Evolutionary conservation across 169 alveolate genomes (phyloP).

Genomic region (Pseudocohnilembus persalinus): DNA sequence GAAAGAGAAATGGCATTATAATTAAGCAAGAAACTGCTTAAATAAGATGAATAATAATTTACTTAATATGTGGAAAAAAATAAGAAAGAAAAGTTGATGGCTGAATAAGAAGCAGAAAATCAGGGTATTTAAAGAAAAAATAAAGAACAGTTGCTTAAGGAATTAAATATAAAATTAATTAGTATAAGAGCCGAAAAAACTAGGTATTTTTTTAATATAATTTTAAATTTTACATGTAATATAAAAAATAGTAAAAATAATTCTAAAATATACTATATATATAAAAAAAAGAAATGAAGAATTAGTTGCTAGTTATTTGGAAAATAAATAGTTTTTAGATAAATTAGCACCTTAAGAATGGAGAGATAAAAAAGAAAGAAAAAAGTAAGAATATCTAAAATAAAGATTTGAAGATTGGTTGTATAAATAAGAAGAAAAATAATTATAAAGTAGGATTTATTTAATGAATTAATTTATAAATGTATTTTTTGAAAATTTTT

Average conservation of each 20-base stretch:
- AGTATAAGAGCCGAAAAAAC: slow-evolving; percentile 40
- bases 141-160: slow-evolving; percentile 27
- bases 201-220: neutral
- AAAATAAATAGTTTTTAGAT: slow-evolving; percentile 43
- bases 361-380: slow-evolving; percentile 41
- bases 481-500: too few relatives aligned
- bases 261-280: too few relatives aligned
- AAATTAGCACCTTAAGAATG: slow-evolving; percentile 50
- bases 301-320: slow-evolving; percentile 26
- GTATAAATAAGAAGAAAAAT: neutral
- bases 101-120: slow-evolving; percentile 37
- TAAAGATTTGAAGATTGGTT: slow-evolving; percentile 29
- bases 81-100: slow-evolving; percentile 35
- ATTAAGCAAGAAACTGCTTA: slow-evolving; percentile 24
- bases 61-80: slow-evolving; percentile 34
- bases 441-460: neutral
- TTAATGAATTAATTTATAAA: too few relatives aligned
- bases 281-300: slow-evolving; percentile 45
- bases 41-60: slow-evolving; percentile 39
- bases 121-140: slow-evolving; percentile 36
- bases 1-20: slow-evolving; percentile 38
- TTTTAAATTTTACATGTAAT: too few relatives aligned
- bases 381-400: slow-evolving; percentile 3
- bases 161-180: slow-evolving; percentile 26
- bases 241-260: neutral